phyloP scores from a whole-genome alignment of 441 rosid species.

The Omphalea diandra region DNA sequence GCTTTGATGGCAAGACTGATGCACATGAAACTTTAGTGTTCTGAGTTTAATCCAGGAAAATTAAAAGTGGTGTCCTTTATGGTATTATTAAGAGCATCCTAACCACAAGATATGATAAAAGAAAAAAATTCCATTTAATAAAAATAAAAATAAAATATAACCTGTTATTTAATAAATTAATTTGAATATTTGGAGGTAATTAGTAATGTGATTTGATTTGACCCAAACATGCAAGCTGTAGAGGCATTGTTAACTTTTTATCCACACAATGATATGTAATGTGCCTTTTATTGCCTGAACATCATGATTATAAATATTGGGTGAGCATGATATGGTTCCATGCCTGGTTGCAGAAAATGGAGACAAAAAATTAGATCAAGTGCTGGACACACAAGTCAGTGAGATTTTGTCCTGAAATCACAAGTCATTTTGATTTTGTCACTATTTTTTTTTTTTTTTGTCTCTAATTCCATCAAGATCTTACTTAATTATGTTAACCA shows the following conservation, averaged over 20 bases:
- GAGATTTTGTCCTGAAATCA: constrained; percentile 24
- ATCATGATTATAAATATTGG: constrained; percentile 10
- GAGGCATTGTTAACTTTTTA: constrained; percentile 14
- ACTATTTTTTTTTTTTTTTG: not conserved
- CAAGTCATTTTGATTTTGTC: not conserved
- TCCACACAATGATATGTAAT: constrained; percentile 15
- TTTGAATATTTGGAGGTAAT: not conserved
- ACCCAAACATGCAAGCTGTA: not conserved
- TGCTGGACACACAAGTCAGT: constrained; percentile 13
- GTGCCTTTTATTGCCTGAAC: not conserved
- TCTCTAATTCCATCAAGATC: not conserved
- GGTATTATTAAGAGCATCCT: too few species aligned
- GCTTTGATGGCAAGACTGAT: too few species aligned
- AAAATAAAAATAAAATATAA: too few species aligned
- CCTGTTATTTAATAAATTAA: too few species aligned
- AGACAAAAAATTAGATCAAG: constrained; percentile 27
- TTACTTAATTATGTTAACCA: not conserved
- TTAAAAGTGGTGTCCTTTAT: too few species aligned
- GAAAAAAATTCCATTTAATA: too few species aligned
- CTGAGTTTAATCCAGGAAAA: too few species aligned
- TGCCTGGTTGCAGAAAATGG: constrained; percentile 36
- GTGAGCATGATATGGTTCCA: constrained; percentile 28
- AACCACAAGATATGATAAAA: too few species aligned
- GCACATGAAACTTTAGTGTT: too few species aligned
- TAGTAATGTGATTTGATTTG: constrained; percentile 6